Evolutionary conservation across 2,329 filamentous ascomycete genomes (phyloP), one percentile per base, ranked within the genome.

Genomic region (Cryoendolithus antarcticus): DNA sequence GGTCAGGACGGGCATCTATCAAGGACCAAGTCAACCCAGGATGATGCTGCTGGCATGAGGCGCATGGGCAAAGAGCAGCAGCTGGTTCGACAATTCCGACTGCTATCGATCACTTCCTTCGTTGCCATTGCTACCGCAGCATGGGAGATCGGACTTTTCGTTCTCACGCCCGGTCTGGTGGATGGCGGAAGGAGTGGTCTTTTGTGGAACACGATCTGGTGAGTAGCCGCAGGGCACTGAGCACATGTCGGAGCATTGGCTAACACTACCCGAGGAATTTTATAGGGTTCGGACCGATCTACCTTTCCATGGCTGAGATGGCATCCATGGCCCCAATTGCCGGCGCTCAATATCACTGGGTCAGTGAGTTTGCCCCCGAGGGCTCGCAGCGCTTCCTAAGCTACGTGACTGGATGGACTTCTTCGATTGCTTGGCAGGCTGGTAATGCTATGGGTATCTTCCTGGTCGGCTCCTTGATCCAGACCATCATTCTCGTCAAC

Each of bases 381-480:
- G 49, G 47, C 4, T 57, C 44, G 19, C 63, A 66, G 39, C 65
- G 62, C 28, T 58, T 62, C 28, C 53, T 70, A 1, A 68, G 65
- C 37, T 70, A 68, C 47, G 58, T 62, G 21, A 62, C 64, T 9
- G 63, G 62, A n/a, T 66, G 63, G 63, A 57, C 65, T 24, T 38
- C 30, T 27, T 15, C 15, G 4, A 59, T 39, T 6, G 31, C 31
- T 2, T 34, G 19, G 10, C 31, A 39, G 4, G 34, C 37, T 6
- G 30, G 34, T 12, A 21, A 30, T 5, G 32, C 24, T 5, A 39
- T 30, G 32, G 36, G 48, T 2, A 34, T 48, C 3, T 48, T 51
- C 21, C 19, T 53, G 13, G 38, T 38, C 4, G 32, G 36, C 36
- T 38, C 33, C 36, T 39, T 46, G 28, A 38, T 53, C 27, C 70